Base-by-base conservation (phyloP, 2,329 filamentous ascomycete species). In the Davidsoniella neocaledoniae region DNA sequence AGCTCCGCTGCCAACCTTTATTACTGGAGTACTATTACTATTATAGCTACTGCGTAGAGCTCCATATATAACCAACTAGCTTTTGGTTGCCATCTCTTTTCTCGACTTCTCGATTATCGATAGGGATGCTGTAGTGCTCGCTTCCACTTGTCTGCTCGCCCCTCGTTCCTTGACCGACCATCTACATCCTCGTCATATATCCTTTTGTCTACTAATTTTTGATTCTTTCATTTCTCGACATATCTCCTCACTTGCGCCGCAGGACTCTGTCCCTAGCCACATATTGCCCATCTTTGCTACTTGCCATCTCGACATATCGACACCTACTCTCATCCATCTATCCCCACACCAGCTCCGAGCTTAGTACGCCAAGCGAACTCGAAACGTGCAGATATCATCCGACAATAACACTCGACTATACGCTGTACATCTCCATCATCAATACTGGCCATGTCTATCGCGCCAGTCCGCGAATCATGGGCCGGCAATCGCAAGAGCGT, bases 391-490 rank as follows among this genome's bases (percentile, higher is more conserved):
- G 10, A 25, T 26, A 29, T 29, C 43, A 29, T 26, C 43, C 26
- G 21, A 26, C 19, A 4, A 8, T 2, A 14, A 26, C 26, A n/a
- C 19, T 26, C 14, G 21, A 25, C n/a, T 45, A 26, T 14, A 16
- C 19, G 17, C 17, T 3, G n/a, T 16, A 7, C 4, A 8, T 8
- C 39, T 19, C 26, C 37, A 45, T 33, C 29, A 33, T 33, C 29
- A 33, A 33, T 12, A 33, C 29, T 12, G 29, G 29, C 46, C 45
- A 55, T 55, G 54, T 53, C 54, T 44, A 46, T 48, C 29, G 52
- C 50, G 40, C 49, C 50, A 19, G 42, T 49, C 37, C 51, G 51
- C 26, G 42, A 53, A 21, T 49, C 51, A 29, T 49, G 46, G 51
- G 43, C 48, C 37, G 47, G 23, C 23, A 53, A 42, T 29, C 51